A percentile compares a stretch with the other conserved stretches of the same genome.
Conservation (phyloP, 371 early-diverging fungal species). For the Apophysomyces elegans region DNA sequence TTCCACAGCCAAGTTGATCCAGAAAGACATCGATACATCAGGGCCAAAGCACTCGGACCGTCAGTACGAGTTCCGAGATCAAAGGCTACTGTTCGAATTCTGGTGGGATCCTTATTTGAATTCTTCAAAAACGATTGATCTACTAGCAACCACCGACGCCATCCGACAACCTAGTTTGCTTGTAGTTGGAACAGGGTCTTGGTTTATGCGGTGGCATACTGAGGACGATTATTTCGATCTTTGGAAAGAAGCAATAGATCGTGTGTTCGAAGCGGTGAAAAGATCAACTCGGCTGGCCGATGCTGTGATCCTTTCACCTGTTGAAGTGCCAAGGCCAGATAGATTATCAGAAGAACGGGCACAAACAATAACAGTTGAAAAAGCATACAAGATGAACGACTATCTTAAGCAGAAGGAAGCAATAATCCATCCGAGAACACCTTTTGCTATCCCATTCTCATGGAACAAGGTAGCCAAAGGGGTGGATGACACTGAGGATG, state of each 20-base stretch:
- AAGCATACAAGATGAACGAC: constrained; percentile 60
- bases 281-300: constrained; percentile 35
- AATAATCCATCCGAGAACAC: constrained; percentile 22
- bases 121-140: constrained; percentile 39
- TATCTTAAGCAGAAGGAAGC: constrained; percentile 35
- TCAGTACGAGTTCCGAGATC: constrained; percentile 25
- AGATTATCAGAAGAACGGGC: constrained; percentile 44
- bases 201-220: constrained; percentile 56
- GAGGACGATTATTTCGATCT: constrained; percentile 34
- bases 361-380: constrained; percentile 41
- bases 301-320: constrained; percentile 39
- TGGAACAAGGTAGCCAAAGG: constrained; percentile 55
- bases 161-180: constrained; percentile 46
- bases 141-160: constrained; percentile 31
- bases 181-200: constrained; percentile 61
- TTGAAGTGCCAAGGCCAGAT: constrained; percentile 37
- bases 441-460: constrained; percentile 50
- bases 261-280: constrained; percentile 34
- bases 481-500: constrained; percentile 57
- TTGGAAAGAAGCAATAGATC: constrained; percentile 57
- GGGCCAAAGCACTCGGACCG: constrained; percentile 48
- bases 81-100: constrained; percentile 51
- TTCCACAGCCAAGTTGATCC: constrained; percentile 49
- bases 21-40: constrained; percentile 29
- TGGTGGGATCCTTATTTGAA: constrained; percentile 75